These are phyloP conservation scores for Magnolia kwangsiensis DNA, from an alignment of 164 flowering plant species.

Conservation along the genomic window DNA sequence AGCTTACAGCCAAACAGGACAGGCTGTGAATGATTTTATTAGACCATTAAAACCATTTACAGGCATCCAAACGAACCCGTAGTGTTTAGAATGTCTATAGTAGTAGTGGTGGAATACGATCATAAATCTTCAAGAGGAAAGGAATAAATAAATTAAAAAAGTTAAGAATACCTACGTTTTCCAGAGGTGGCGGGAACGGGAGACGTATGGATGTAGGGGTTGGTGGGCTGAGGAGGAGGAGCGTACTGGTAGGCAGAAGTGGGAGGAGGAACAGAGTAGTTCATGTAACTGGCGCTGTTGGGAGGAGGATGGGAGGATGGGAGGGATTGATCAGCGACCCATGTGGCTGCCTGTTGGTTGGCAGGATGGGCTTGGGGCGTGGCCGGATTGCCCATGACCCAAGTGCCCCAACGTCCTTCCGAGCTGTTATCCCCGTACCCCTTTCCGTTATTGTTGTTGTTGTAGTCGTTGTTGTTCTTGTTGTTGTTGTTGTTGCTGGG, in stretches of 20 bases:
- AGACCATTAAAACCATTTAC: no score
- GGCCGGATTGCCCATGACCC: conserved; percentile 21
- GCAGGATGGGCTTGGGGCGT: conserved; percentile 6
- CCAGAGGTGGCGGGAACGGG: conserved; percentile 15
- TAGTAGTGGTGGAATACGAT: neutral
- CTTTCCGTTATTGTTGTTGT: no score
- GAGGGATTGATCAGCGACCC: conserved; percentile 13
- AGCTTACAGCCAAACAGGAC: no score
- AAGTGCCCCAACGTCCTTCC: conserved; percentile 7
- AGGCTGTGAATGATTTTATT: no score
- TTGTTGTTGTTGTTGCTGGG: no score
- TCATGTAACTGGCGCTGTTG: conserved; percentile 8
- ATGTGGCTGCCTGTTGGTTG: conserved; percentile 15
- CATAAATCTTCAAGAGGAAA: neutral
- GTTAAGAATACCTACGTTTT: conserved; percentile 5
- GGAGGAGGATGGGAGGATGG: neutral
- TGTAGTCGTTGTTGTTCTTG: no score
- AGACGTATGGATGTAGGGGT: conserved; percentile 16
- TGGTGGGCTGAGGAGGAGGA: neutral
- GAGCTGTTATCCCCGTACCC: neutral
- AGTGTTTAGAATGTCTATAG: no score
- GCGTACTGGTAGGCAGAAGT: neutral
- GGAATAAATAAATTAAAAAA: neutral
- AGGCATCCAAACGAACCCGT: neutral
- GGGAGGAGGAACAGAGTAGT: conserved; percentile 6